Percentiles rank a stretch among this genome's conserved stretches.
Conservation (phyloP, 2,329 filamentous ascomycete species). For the Cladophialophora immunda region DNA sequence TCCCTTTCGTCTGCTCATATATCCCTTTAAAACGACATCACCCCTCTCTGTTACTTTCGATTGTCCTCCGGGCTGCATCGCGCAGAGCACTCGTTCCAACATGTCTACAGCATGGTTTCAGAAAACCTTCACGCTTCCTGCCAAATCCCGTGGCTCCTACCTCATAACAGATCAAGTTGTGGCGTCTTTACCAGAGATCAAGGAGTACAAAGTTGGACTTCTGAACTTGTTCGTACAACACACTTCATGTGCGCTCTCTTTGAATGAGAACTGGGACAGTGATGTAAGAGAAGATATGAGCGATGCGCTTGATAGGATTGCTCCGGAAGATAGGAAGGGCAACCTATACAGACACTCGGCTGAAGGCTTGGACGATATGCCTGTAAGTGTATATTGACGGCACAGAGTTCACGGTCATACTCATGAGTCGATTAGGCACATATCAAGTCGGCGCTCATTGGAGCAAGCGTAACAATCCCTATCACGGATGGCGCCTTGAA, state of each 20-base stretch:
- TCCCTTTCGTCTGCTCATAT: slow-evolving; percentile 28
- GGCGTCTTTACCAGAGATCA: slow-evolving; percentile 78
- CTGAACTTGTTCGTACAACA: slow-evolving; percentile 95
- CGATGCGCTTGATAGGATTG: slow-evolving; percentile 90
- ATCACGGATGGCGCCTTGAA: slow-evolving; percentile 84
- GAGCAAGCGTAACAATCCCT: slow-evolving; percentile 88
- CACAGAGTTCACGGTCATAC: background rate
- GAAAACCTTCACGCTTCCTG: slow-evolving; percentile 81
- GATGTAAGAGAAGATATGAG: slow-evolving; percentile 95
- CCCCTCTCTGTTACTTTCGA: slow-evolving; percentile 6
- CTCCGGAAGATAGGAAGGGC: slow-evolving; percentile 79
- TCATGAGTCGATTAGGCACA: slow-evolving; percentile 68
- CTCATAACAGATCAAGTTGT: slow-evolving; percentile 83
- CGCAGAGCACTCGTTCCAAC: slow-evolving; percentile 3
- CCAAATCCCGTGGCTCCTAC: slow-evolving; percentile 82
- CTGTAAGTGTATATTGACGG: slow-evolving; percentile 60
- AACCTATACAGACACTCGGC: slow-evolving; percentile 84
- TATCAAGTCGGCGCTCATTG: slow-evolving; percentile 89
- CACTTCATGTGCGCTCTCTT: slow-evolving; percentile 85
- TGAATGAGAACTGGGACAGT: slow-evolving; percentile 91
- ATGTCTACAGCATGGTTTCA: slow-evolving; percentile 72
- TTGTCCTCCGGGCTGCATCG: slow-evolving; percentile 30
- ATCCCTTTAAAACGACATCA: background rate
- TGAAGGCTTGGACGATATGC: slow-evolving; percentile 94
- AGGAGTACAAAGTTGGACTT: slow-evolving; percentile 82